Conservation (phyloP, 768 basidiomycete genomes). For the Nevesoporus exiguus region DNA sequence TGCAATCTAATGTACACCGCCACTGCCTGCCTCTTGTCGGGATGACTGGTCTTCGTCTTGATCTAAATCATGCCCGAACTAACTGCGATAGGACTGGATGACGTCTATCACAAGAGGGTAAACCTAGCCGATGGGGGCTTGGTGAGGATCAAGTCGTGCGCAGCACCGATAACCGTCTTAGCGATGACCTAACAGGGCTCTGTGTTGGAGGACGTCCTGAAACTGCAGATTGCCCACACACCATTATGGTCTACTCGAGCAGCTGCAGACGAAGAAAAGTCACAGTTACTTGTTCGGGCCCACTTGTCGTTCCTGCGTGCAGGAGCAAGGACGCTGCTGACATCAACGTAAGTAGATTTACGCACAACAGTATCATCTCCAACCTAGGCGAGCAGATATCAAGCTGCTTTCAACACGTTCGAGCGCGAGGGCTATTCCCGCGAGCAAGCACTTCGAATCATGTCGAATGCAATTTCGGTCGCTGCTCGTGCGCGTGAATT, state of each 20-base stretch:
- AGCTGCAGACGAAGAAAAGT: slow-evolving; percentile 48
- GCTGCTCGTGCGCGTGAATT: slow-evolving; percentile 45
- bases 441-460: slow-evolving; percentile 42
- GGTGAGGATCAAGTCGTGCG: slow-evolving; percentile 28
- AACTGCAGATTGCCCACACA: slow-evolving; percentile 45
- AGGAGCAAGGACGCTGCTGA: slow-evolving; percentile 63
- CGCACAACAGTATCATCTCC: neutral
- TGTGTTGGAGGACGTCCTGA: slow-evolving; percentile 51
- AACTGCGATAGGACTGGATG: neutral
- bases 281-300: slow-evolving; percentile 43
- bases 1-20: neutral
- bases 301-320: slow-evolving; percentile 63
- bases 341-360: slow-evolving; percentile 52
- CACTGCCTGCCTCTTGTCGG: neutral
- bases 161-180: neutral
- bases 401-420: slow-evolving; percentile 57
- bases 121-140: slow-evolving; percentile 29
- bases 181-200: slow-evolving; percentile 48
- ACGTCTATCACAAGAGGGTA: slow-evolving; percentile 12
- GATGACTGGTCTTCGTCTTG: neutral
- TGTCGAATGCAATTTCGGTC: slow-evolving; percentile 51
- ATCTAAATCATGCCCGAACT: neutral
- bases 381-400: slow-evolving; percentile 47
- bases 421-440: slow-evolving; percentile 45
- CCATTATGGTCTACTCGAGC: slow-evolving; percentile 74